Evolutionary conservation across 257 asterid species (phyloP).

Genomic region (Penstemon davidsonii): DNA sequence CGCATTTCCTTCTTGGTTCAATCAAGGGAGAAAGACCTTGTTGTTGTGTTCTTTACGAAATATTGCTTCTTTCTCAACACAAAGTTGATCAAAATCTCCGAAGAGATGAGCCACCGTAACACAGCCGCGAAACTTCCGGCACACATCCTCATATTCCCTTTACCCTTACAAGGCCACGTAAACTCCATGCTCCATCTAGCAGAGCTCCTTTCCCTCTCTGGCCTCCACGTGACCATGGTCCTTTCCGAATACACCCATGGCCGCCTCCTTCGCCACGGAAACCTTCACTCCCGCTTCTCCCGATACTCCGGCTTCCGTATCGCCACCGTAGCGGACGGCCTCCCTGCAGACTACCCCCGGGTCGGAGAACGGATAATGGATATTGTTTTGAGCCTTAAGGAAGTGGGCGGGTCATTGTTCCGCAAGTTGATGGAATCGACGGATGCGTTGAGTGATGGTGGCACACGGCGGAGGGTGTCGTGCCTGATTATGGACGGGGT

Average conservation of each 20-base stretch:
- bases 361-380: slow-evolving; percentile 31
- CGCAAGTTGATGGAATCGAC: slow-evolving; percentile 39
- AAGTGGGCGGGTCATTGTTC: slow-evolving; percentile 34
- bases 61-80: too few species aligned
- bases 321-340: slow-evolving; percentile 50
- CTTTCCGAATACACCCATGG: slow-evolving; percentile 28
- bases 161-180: slow-evolving; percentile 57
- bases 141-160: slow-evolving; percentile 55
- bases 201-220: slow-evolving; percentile 53
- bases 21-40: too few species aligned
- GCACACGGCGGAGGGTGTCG: slow-evolving; percentile 17
- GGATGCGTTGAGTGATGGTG: slow-evolving; percentile 20
- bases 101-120: slow-evolving; percentile 9
- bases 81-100: too few species aligned
- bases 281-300: slow-evolving; percentile 39
- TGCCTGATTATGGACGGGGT: slow-evolving; percentile 45
- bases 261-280: slow-evolving; percentile 42
- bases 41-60: too few species aligned
- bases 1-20: too few species aligned
- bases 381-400: slow-evolving; percentile 31
- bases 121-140: slow-evolving; percentile 27
- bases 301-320: slow-evolving; percentile 41
- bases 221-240: slow-evolving; percentile 45
- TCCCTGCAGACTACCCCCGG: slow-evolving; percentile 50
- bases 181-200: slow-evolving; percentile 66